A percentile compares a stretch with the other conserved stretches of the same genome.
phyloP scores from a whole-genome alignment of 2,329 filamentous ascomycete species.

The Ambrosiella beaveri region DNA sequence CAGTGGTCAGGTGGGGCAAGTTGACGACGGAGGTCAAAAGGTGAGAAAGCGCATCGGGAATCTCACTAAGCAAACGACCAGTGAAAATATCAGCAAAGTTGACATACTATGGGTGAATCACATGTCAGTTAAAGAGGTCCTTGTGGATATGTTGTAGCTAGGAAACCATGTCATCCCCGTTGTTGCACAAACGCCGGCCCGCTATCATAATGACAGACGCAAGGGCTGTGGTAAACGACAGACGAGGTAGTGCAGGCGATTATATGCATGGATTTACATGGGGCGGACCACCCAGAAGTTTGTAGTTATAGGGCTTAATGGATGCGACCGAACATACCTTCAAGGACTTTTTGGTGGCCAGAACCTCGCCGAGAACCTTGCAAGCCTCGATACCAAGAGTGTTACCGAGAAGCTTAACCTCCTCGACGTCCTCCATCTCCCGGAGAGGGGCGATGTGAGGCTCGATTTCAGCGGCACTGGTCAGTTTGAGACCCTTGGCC shows the following conservation, averaged over 20 bases:
- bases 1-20: constrained; percentile 69
- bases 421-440: constrained; percentile 58
- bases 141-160: neutral
- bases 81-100: constrained; percentile 98
- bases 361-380: constrained; percentile 64
- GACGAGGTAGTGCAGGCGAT: constrained; percentile 3
- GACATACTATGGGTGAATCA: constrained; percentile 35
- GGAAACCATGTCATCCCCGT: neutral
- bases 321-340: constrained; percentile 32
- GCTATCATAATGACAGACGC: neutral
- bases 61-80: constrained; percentile 78
- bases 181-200: neutral
- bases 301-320: neutral
- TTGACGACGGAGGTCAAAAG: constrained; percentile 76
- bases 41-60: constrained; percentile 71
- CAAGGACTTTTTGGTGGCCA: constrained; percentile 69
- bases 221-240: neutral
- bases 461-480: constrained; percentile 73
- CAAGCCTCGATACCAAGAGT: constrained; percentile 82
- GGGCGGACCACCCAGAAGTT: neutral
- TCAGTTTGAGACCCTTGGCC: constrained; percentile 81
- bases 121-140: neutral
- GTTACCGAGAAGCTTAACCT: constrained; percentile 77
- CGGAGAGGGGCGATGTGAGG: constrained; percentile 62
- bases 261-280: neutral